Evolutionary conservation across 2,329 filamentous ascomycete species (phyloP), one percentile per base, ranked within the genome.

Genomic region (Bimuria novae-zelandiae): DNA sequence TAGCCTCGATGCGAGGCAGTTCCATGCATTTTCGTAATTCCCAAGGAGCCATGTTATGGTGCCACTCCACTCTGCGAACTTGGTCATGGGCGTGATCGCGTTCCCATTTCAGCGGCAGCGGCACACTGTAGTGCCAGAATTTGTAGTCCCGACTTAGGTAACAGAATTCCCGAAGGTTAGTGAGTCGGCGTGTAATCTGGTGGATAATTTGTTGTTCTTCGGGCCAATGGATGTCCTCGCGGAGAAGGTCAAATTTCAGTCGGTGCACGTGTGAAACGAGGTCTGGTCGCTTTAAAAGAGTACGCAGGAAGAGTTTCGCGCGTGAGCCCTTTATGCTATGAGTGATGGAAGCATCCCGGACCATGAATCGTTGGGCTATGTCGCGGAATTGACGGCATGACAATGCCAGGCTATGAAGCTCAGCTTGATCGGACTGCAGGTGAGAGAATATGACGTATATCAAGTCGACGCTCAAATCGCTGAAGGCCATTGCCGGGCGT

Each of bases 361-460:
- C 51, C n/a, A 54, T 37, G 19, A 54, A 54, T 4, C 40, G 51
- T 17, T 54, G 51, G 14, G 51, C 39, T 32, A 54, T 22, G 8
- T 54, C 46, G 23, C 45, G 45, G 32, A 54, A 54, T 7, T 27
- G 39, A 2, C 40, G 51, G 25, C 45, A 54, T 16, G 45, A 39
- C 8, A 54, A 33, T 8, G 51, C 21, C 7, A 49, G 10, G 17
- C 45, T 21, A 36, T 23, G 25, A 7, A 54, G 32, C 11, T 37
- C 23, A 7, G n/a, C n/a, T 17, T 45, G 45, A 8, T 54, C 40
- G 10, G 32, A 39, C 47, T 49, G 39, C 6, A 54, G 29, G 14
- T 54, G 45, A 42, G 45, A 49, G 27, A 54, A 49, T 7, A 54
- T 54, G 37, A 54, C 46, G 21, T 54, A 54, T 33, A 54, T 29